Conservation (phyloP, 2,329 filamentous ascomycete species). For the Tolypocladium guangdongense region DNA sequence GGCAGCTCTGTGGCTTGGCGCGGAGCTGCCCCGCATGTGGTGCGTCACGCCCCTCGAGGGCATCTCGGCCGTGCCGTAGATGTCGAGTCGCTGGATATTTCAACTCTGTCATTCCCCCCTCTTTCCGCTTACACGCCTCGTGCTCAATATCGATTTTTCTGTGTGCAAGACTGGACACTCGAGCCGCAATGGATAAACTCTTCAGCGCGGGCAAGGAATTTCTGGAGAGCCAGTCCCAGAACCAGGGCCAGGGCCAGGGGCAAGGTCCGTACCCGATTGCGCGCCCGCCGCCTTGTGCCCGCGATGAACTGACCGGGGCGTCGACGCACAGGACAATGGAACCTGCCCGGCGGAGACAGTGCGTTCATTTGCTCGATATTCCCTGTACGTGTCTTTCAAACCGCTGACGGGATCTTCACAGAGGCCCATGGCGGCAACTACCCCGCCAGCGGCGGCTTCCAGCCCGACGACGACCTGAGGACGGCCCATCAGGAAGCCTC, state of each 20-base stretch:
- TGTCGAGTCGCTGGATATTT: background rate
- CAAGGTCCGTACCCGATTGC: background rate
- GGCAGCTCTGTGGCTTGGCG: background rate
- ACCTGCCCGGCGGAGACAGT: slow-evolving; percentile 7
- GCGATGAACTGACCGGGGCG: background rate
- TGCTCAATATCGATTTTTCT: background rate
- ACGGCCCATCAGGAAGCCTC: slow-evolving; percentile 37
- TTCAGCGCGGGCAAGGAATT: slow-evolving; percentile 26
- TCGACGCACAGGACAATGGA: slow-evolving; percentile 1
- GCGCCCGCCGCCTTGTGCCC: background rate
- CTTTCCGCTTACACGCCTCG: background rate
- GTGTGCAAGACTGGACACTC: background rate
- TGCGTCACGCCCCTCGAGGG: background rate
- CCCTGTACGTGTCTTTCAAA: background rate
- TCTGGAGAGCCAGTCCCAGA: slow-evolving; percentile 18
- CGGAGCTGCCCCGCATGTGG: background rate
- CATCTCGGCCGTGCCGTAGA: background rate
- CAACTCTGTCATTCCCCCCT: background rate
- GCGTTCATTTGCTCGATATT: background rate
- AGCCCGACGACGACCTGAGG: slow-evolving; percentile 15
- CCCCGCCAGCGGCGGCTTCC: slow-evolving; percentile 1
- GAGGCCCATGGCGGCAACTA: slow-evolving; percentile 7
- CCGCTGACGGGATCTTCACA: background rate
- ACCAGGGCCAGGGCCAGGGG: slow-evolving; percentile 10
- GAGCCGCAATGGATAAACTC: slow-evolving; percentile 25